phyloP scores from a whole-genome alignment of 2,329 filamentous ascomycete genomes.

The Talaromyces atroroseus region DNA sequence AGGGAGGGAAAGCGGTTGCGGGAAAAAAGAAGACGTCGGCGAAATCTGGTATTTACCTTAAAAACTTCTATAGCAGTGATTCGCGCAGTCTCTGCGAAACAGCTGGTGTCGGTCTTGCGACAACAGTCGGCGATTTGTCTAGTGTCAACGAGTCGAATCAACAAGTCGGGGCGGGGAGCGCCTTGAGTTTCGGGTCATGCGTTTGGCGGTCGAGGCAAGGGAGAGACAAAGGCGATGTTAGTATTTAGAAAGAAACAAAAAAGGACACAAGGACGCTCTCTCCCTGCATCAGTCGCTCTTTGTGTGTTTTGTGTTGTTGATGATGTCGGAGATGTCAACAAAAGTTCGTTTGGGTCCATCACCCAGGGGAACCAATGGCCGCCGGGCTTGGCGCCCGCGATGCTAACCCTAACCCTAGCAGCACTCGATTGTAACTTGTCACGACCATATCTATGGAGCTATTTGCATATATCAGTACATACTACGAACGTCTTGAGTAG shows the following conservation, averaged over 20 bases:
- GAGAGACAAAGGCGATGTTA: background rate
- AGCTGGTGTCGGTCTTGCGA: background rate
- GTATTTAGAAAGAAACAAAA: background rate
- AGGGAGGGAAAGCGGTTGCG: background rate
- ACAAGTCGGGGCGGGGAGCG: slow-evolving; percentile 7
- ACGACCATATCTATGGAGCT: background rate
- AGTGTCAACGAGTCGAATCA: background rate
- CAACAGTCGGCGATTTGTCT: slow-evolving; percentile 4
- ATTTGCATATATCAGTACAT: background rate
- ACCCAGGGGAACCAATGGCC: slow-evolving; percentile 10
- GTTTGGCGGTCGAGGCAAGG: background rate
- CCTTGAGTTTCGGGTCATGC: background rate
- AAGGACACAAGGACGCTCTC: background rate
- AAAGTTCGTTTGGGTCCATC: slow-evolving; percentile 9
- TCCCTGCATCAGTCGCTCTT: background rate
- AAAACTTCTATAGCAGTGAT: background rate
- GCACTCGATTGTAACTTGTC: background rate
- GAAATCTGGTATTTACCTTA: background rate
- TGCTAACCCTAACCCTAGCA: background rate
- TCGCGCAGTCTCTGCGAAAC: background rate
- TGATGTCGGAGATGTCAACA: slow-evolving; percentile 13
- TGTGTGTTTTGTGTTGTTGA: background rate
- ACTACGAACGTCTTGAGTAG: background rate
- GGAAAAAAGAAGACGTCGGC: background rate
- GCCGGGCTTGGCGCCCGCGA: background rate